Base-by-base conservation (phyloP, 176 grass and related monocot genomes). In the Themeda triandra region DNA sequence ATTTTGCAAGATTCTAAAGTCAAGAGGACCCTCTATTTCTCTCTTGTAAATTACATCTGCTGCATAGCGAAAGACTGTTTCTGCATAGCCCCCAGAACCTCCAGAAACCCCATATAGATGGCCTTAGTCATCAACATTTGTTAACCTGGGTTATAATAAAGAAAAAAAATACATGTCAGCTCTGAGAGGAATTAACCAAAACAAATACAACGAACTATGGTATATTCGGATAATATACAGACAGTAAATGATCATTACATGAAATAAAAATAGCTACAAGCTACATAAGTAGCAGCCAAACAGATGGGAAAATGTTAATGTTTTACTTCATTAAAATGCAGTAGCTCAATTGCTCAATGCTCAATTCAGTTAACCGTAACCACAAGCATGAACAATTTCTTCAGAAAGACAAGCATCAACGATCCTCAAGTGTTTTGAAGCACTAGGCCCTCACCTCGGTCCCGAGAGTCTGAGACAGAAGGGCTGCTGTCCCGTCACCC, bases 51-150 rank as follows among this genome's bases (percentile, higher is more conserved):
- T 91, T n/a, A 30, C 63, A 79, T 32, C 84, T 75, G 96, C 85
- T 69, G 93, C 91, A 84, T 98, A 76, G n/a, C 78, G 85, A 69
- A 95, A 98, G 78, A 98, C 74, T 42, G 88, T 96, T 90, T 98
- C 91, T 28, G 91, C 93, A 79, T 96, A 98, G 64, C 96, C 96
- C 13, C 96, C 96, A 63, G 96, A 98, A 49, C 96, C 93, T 76
- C 96, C 96, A 78, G 91, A 87, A 75, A 98, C 93, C 11, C 93
- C 96, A 69, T 94, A 98, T 36, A 98, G 89, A 90, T 91, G 31
- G 27, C 91, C 96, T 69, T 82, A 90, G 37, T 94, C 88, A 69
- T 96, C 80, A 80, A 98, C 91, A 89, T 98, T 98, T 70, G 89
- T 94, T 75, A 98, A 89, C 90, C 96, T 98, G 67, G 42, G 25